These are phyloP conservation scores for Dipteronia dyeriana DNA, from an alignment of 345 rosid genomes.

Conservation along the genomic window DNA sequence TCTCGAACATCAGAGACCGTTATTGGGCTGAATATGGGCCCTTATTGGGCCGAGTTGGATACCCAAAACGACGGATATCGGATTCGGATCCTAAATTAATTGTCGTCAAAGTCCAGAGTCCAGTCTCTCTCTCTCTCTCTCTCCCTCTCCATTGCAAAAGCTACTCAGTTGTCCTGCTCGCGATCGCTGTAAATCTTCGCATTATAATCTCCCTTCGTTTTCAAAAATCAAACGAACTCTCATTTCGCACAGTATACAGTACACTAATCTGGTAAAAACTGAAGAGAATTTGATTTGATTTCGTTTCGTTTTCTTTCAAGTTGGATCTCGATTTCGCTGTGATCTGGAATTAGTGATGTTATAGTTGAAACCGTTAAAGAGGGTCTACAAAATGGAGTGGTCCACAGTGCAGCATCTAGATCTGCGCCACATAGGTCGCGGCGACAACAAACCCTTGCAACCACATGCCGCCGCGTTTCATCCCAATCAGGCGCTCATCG, in stretches of 20 bases:
- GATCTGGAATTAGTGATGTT: conserved; percentile 2
- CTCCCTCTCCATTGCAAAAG: not conserved
- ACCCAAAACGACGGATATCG: not conserved
- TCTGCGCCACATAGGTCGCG: conserved; percentile 80
- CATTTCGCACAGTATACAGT: not conserved
- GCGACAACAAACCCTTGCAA: conserved; percentile 66
- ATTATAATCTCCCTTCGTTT: not conserved
- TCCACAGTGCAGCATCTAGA: conserved; percentile 95
- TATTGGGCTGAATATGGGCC: not conserved
- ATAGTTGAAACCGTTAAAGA: not conserved
- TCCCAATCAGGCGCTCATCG: conserved; percentile 72
- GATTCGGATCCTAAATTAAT: not conserved
- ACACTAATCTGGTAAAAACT: not conserved
- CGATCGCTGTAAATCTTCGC: not conserved
- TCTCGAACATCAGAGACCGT: no score
- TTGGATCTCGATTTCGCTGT: not conserved
- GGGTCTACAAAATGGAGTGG: conserved; percentile 83
- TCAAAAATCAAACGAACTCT: conserved; percentile 9
- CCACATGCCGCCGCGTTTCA: conserved; percentile 95
- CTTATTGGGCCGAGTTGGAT: not conserved
- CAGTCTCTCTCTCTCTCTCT: not conserved
- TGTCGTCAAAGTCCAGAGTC: not conserved
- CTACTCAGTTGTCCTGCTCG: not conserved
- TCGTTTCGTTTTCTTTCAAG: not conserved
- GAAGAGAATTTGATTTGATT: not conserved